These are phyloP conservation scores for Casuarina glauca DNA, from an alignment of 306 rosid genomes.

Conservation along the genomic window DNA sequence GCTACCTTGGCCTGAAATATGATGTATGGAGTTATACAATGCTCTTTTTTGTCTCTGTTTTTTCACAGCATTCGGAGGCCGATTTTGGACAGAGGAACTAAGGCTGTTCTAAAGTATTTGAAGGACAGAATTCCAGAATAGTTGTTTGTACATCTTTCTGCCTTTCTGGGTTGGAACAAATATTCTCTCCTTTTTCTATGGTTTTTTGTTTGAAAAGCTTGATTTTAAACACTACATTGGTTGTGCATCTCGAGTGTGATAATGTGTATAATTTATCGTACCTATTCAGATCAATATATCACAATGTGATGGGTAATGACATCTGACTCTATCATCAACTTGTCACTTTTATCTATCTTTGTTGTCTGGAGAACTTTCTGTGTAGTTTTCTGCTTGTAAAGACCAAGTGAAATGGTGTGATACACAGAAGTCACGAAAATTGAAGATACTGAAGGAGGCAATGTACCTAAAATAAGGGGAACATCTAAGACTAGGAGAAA, in stretches of 20 bases:
- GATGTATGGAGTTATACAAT: not conserved
- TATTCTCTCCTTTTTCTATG: not conserved
- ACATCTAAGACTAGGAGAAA: not conserved
- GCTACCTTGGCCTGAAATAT: no score
- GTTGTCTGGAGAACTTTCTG: not conserved
- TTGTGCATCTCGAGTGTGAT: not conserved
- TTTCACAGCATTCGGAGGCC: constrained; percentile 83
- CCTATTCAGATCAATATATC: not conserved
- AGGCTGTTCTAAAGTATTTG: constrained; percentile 75
- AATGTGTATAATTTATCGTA: not conserved
- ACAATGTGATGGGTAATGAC: not conserved
- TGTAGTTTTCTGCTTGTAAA: constrained; percentile 13
- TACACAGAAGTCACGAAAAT: not conserved
- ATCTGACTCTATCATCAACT: not conserved
- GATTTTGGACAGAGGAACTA: constrained; percentile 80
- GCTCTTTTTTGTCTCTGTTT: not conserved
- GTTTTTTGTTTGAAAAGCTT: not conserved
- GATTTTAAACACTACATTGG: not conserved
- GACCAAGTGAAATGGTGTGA: not conserved
- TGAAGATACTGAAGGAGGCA: not conserved
- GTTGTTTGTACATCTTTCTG: constrained; percentile 14
- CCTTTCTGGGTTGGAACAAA: not conserved
- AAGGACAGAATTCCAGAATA: constrained; percentile 67
- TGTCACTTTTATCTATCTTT: not conserved
- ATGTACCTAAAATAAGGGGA: not conserved